Base-by-base conservation (phyloP, 352 stramenopile species). In the Globisporangium nagaii region DNA sequence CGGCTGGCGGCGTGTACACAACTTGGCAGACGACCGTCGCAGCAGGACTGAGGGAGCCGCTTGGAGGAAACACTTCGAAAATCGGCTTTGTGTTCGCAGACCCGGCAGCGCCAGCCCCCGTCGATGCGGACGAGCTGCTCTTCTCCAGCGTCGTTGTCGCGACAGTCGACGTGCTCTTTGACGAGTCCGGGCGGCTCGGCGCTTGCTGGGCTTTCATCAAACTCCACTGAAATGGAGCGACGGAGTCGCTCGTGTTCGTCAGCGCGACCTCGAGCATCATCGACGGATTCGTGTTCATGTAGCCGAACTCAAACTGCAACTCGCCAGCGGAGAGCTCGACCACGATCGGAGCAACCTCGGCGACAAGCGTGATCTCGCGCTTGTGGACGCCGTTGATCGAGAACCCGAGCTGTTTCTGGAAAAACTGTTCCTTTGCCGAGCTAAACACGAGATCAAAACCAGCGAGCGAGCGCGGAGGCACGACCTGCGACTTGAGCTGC, bases 381-480 rank as follows among this genome's bases (percentile, higher is more conserved):
- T 62, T 75, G 64, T 97, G 85, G 8, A 83, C 61, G 3, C 70
- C 71, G 53, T 98, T 98, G 60, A 98, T 79, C 4, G 79, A 84
- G 43, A 87, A 93, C 20, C 83, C 84, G 24, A 98, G 57, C 4
- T 66, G 54, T 35, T 92, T 84, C 28, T 95, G 83, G 43, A 94
- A 90, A n/a, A 94, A 84, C n/a, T 91, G 84, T 42, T 95, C 79
- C 20, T 71, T 68, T 2, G 42, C 30, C 0, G 83, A 95, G 10
- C 55, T 75, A 39, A 98, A 97, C 1, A 79, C 68, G 10, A 98
- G 53, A 41, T 98, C 93, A 45, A 98, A 98, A 0, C 94, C 93
- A 10, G 81, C 91, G 19, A 86, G 70, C 0, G 69, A 61, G 0
- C 76, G 75, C 0, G 88, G 71, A 4, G 92, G 92, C 7, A 98